Evolutionary conservation across 2,329 filamentous ascomycete genomes (phyloP), one percentile per base, ranked within the genome.

Genomic region (Penicillium corylophilum): DNA sequence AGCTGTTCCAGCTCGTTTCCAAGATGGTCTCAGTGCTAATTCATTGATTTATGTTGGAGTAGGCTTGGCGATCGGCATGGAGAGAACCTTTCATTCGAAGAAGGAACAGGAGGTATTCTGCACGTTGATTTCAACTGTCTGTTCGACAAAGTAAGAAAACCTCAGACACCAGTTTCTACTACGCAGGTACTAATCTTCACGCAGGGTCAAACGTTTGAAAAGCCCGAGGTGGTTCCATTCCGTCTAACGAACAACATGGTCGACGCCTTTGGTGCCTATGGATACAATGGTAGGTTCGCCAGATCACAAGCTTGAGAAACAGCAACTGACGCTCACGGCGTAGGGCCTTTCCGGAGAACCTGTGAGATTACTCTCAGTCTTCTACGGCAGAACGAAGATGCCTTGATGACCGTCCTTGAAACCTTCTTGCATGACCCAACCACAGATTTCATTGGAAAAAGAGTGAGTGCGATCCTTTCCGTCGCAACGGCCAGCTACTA

Each of bases 81-180:
- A 52, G 94, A 99, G 72, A 99, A 99, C 71, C 90, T 99, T 49
- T 83, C 96, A 26, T 85, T 99, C 28, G 91, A 97, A 71, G 90
- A 97, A 75, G 88, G 89, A 50, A 95, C 91, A 59, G 94, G 95
- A 40, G 93, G 93, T 46, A 86, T 95, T 2, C 89, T 99, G 72
- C 94, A 99, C 72, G 95, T 99, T 41, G 94, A 99, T 74, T 99
- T 99, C 80, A 99, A 99, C 75, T 99, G 95, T 72, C 84, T 99
- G 4, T 99, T 99, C 70, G 95, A 99, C 77, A 99, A 99, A 63
- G 71, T 73, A 55, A 43, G 54, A 38, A 22, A 18, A 39, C 22
- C 15, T 12, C 15, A 44, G 12, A 35, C 2, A 4, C 28, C 29
- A 3, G 2, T 13, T 20, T 18, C 8, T 10, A 20, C 29, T 12